A percentile compares a stretch with the other conserved stretches of the same genome.
These are phyloP conservation scores for Aspergillus alliaceus DNA, from an alignment of 2,329 filamentous ascomycete genomes.

Conservation along the genomic window DNA sequence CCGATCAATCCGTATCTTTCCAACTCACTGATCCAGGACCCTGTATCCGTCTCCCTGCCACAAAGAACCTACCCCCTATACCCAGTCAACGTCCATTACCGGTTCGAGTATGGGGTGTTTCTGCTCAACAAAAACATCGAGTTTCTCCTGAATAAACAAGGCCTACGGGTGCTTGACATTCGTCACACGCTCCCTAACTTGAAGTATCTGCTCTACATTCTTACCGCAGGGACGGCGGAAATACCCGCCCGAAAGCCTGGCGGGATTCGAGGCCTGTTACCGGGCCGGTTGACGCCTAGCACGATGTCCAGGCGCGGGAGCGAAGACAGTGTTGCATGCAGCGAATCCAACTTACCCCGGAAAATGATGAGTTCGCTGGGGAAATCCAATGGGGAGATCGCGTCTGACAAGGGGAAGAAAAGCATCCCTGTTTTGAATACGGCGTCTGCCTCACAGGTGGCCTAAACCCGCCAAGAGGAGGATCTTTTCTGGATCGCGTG, in stretches of 20 bases:
- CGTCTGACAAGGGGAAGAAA: constrained; percentile 22
- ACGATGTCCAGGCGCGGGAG: constrained; percentile 42
- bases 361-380: constrained; percentile 24
- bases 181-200: constrained; percentile 90
- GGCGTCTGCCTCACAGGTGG: constrained; percentile 22
- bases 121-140: constrained; percentile 97
- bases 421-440: constrained; percentile 9
- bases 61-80: constrained; percentile 80
- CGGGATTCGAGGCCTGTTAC: constrained; percentile 50
- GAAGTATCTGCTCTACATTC: constrained; percentile 87
- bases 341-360: constrained; percentile 29
- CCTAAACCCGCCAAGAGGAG: constrained; percentile 5
- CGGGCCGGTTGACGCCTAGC: constrained; percentile 37
- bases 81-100: constrained; percentile 72
- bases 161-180: constrained; percentile 81
- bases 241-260: constrained; percentile 57
- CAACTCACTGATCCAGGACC: constrained; percentile 72
- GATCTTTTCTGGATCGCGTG: not conserved
- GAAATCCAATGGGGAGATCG: constrained; percentile 27
- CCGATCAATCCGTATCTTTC: constrained; percentile 72
- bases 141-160: constrained; percentile 62
- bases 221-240: constrained; percentile 73
- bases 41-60: constrained; percentile 57
- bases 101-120: constrained; percentile 95
- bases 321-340: constrained; percentile 39